These are phyloP conservation scores for Alternaria arborescens DNA, from an alignment of 2,329 filamentous ascomycete genomes.

Conservation along the genomic window DNA sequence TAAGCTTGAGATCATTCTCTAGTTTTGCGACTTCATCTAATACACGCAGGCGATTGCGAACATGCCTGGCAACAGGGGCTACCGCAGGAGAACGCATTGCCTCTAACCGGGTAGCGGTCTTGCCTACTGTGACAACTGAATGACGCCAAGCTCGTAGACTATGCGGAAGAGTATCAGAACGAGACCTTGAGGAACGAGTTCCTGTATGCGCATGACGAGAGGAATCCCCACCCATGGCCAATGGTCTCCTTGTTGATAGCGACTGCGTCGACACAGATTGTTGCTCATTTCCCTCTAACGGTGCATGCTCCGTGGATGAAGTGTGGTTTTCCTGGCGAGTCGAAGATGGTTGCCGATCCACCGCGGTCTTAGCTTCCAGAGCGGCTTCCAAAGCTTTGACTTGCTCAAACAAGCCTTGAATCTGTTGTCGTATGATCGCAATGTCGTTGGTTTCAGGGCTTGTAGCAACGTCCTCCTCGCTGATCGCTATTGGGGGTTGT, in stretches of 20 bases:
- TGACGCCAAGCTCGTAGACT: background rate
- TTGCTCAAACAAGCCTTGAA: slow-evolving; percentile 26
- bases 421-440: slow-evolving; percentile 15
- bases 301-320: background rate
- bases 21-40: slow-evolving; percentile 2
- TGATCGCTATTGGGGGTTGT: background rate
- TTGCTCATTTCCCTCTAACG: background rate
- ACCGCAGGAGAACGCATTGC: slow-evolving; percentile 1
- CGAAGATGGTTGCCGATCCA: background rate
- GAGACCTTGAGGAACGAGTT: background rate
- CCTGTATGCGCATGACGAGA: background rate
- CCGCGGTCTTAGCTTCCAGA: slow-evolving; percentile 3
- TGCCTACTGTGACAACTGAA: background rate
- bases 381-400: slow-evolving; percentile 22
- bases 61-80: background rate
- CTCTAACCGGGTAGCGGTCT: background rate
- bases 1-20: background rate
- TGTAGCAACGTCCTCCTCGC: background rate
- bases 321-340: background rate
- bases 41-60: slow-evolving; percentile 3
- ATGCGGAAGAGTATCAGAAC: background rate
- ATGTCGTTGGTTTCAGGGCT: background rate
- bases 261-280: background rate
- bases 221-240: background rate
- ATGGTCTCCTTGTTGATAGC: background rate